Conservation (phyloP, 106 monocot species). For the Phalaenopsis equestris region DNA sequence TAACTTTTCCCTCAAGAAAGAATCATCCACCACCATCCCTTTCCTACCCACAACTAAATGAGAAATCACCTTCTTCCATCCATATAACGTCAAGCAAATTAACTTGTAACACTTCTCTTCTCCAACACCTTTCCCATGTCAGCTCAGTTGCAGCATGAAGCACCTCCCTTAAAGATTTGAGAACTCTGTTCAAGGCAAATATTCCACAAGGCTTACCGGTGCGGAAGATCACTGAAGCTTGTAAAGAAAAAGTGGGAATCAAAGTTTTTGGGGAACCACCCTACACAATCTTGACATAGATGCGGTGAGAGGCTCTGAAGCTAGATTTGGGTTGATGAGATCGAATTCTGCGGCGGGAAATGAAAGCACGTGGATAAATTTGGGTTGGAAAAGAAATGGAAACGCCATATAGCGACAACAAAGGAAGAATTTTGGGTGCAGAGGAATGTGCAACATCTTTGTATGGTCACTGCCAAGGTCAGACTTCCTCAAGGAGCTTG, state of each 20-base stretch:
- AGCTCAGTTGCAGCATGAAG: slow-evolving; percentile 8
- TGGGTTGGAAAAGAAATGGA: background rate
- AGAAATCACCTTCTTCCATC: slow-evolving; percentile 77
- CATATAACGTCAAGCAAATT: slow-evolving; percentile 67
- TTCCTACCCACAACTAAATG: slow-evolving; percentile 85
- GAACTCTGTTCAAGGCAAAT: slow-evolving; percentile 48
- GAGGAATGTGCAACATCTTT: background rate
- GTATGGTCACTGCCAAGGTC: background rate
- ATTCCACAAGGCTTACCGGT: slow-evolving; percentile 12
- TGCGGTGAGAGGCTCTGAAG: slow-evolving; percentile 18
- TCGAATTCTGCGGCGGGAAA: slow-evolving; percentile 26
- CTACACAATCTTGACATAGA: slow-evolving; percentile 83
- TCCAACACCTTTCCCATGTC: slow-evolving; percentile 7
- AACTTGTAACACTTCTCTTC: slow-evolving; percentile 22
- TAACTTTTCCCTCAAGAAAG: slow-evolving; percentile 41
- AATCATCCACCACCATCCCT: slow-evolving; percentile 49
- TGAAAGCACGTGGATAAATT: background rate
- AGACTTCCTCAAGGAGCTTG: no score
- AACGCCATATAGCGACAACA: slow-evolving; percentile 9
- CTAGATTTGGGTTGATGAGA: slow-evolving; percentile 54
- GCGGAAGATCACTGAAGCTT: slow-evolving; percentile 43
- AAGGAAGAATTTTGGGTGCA: background rate
- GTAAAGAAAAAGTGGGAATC: slow-evolving; percentile 69
- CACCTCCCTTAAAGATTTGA: slow-evolving; percentile 23
- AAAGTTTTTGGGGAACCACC: slow-evolving; percentile 87